Evolutionary conservation across 805 yeast species (phyloP), one percentile per base, ranked within the genome.

Genomic region (Yueomyces sp.): DNA sequence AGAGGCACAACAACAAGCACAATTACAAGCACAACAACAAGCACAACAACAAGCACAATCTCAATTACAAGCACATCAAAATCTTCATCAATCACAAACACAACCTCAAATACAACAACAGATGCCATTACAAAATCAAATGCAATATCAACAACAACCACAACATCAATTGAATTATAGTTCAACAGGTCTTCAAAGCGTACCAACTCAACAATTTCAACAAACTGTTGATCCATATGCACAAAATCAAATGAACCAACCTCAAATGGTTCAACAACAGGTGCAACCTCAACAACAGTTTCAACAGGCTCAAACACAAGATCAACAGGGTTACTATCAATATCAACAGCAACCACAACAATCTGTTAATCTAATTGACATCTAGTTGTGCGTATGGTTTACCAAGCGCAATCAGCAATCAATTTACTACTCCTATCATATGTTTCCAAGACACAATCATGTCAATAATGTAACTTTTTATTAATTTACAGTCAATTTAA

Each of bases 291-390:
- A 30, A 30, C 6, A 30, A 6, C 9, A 6, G 9, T 30, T 30
- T 2, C 33, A 30, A 30, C 9, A 37, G 28, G 33, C 39, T 28
- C 37, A 37, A 28, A 31, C 49, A 40, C 46, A 39, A 34, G 41
- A 42, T 29, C 53, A 47, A 39, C 57, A 49, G 34, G 52, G 48
- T 19, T 55, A 40, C 34, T 43, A 33, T 31, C 45, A 49, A 41
- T 45, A 45, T 7, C 47, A 47, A 29, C 49, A 45, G 26, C 52
- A 50, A 40, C 48, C 46, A 42, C 48, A 45, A 19, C 19, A 19
- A 19, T 19, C 19, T 19, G 19, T 19, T 19, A 19, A 19, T 2
- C 19, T 19, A 19, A 19, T 19, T 19, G 19, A 19, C 19, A 19
- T 19, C 19, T 19, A 19, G 19, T 19, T 19, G 19, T 19, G 19